A percentile compares a stretch with the other conserved stretches of the same genome.
Conservation (phyloP, 352 stramenopile genomes). For the Globisporangium splendens region DNA sequence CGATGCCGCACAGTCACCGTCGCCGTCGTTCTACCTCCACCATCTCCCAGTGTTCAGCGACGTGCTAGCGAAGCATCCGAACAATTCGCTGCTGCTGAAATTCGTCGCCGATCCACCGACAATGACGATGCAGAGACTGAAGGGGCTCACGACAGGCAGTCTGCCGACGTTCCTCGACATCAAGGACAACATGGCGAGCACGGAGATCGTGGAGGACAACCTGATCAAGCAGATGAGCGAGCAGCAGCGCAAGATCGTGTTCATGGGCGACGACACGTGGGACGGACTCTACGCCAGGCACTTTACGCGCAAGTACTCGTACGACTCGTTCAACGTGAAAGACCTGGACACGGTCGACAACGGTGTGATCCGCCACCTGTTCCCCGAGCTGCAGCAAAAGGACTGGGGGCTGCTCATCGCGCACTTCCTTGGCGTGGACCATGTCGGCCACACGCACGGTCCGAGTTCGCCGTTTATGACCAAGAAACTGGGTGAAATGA, state of each 20-base stretch:
- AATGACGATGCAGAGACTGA: conserved; percentile 98
- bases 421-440: conserved; percentile 94
- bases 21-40: conserved; percentile 71
- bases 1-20: not conserved
- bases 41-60: conserved; percentile 81
- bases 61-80: conserved; percentile 43
- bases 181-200: conserved; percentile 90
- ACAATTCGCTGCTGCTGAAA: conserved; percentile 81
- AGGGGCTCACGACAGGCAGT: conserved; percentile 96
- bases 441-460: conserved; percentile 97
- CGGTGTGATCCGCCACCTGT: conserved; percentile 78
- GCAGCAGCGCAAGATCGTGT: conserved; percentile 72
- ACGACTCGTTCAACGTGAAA: conserved; percentile 98
- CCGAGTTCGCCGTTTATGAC: conserved; percentile 93
- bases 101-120: conserved; percentile 97
- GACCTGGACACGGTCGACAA: conserved; percentile 98
- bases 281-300: conserved; percentile 89
- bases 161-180: conserved; percentile 98
- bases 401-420: conserved; percentile 85
- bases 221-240: conserved; percentile 87
- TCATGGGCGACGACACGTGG: conserved; percentile 99
- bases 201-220: conserved; percentile 95
- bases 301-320: conserved; percentile 93
- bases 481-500: conserved; percentile 95
- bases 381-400: conserved; percentile 54